Conservation (phyloP, 495 filamentous ascomycete species). For the Gamarada debralockiae region DNA sequence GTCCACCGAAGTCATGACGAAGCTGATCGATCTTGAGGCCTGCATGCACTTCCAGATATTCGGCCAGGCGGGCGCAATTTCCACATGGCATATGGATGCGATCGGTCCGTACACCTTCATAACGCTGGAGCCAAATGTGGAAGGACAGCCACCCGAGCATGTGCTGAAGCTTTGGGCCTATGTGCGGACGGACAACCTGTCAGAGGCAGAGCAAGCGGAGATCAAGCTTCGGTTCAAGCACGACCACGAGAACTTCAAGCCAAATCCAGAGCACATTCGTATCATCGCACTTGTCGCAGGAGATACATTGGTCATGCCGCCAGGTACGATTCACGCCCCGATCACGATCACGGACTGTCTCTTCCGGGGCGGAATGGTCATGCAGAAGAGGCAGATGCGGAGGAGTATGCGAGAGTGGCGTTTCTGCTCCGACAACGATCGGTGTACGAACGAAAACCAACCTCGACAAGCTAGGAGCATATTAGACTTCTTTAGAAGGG, state of each 20-base stretch:
- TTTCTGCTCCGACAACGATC: constrained; percentile 7
- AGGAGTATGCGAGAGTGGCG: constrained; percentile 1
- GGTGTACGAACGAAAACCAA: constrained; percentile 10
- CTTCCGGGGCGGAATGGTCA: constrained; percentile 10
- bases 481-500: constrained; percentile 5
- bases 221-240: not conserved
- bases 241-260: constrained; percentile 1
- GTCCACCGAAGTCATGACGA: constrained; percentile 1
- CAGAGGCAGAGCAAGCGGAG: not conserved
- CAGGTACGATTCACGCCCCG: constrained; percentile 14
- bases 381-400: constrained; percentile 1
- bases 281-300: constrained; percentile 7
- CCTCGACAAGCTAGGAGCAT: constrained; percentile 6
- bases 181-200: constrained; percentile 1
- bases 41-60: constrained; percentile 14
- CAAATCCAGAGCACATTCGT: not conserved
- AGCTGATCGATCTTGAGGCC: constrained; percentile 3
- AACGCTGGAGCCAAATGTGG: constrained; percentile 4
- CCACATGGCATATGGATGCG: constrained; percentile 13
- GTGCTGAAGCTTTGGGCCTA: constrained; percentile 13
- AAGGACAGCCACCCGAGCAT: not conserved
- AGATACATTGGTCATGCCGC: constrained; percentile 14
- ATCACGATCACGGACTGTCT: constrained; percentile 14
- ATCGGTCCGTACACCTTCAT: constrained; percentile 10
- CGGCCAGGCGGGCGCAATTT: constrained; percentile 8